A percentile compares a stretch with the other conserved stretches of the same genome.
Conservation (phyloP, 2,329 filamentous ascomycete genomes). For the Arthroderma uncinatum region DNA sequence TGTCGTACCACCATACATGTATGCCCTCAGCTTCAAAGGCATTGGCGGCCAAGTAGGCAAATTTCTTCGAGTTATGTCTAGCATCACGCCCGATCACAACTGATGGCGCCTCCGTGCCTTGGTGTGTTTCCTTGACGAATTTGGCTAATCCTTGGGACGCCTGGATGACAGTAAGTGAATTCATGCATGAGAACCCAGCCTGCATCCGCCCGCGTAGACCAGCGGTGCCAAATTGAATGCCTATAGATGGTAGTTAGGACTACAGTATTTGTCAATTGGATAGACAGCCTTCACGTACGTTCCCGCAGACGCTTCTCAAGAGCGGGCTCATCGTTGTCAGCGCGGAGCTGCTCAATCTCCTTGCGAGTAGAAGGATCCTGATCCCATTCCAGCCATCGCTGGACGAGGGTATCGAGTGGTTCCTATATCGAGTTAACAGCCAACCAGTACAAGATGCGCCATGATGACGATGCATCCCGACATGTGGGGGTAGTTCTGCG, state of each 20-base stretch:
- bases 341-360: slow-evolving; percentile 44
- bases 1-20: slow-evolving; percentile 49
- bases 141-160: slow-evolving; percentile 54
- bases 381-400: slow-evolving; percentile 50
- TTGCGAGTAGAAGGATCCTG: slow-evolving; percentile 42
- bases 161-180: slow-evolving; percentile 49
- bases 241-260: slow-evolving; percentile 16
- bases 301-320: slow-evolving; percentile 43
- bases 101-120: slow-evolving; percentile 34
- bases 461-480: neutral
- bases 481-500: neutral
- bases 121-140: slow-evolving; percentile 42
- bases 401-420: slow-evolving; percentile 33
- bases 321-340: slow-evolving; percentile 36
- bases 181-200: slow-evolving; percentile 53
- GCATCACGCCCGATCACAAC: slow-evolving; percentile 54
- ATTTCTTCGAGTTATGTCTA: slow-evolving; percentile 50
- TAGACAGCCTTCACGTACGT: slow-evolving; percentile 26
- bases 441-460: too few relatives aligned
- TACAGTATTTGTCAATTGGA: neutral
- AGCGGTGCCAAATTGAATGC: slow-evolving; percentile 52
- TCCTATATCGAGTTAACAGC: slow-evolving; percentile 19
- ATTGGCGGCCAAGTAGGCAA: slow-evolving; percentile 49
- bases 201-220: slow-evolving; percentile 55
- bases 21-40: slow-evolving; percentile 49